A percentile compares a stretch with the other conserved stretches of the same genome.
phyloP scores from a whole-genome alignment of 805 yeast species.

The Spathaspora boniae region DNA sequence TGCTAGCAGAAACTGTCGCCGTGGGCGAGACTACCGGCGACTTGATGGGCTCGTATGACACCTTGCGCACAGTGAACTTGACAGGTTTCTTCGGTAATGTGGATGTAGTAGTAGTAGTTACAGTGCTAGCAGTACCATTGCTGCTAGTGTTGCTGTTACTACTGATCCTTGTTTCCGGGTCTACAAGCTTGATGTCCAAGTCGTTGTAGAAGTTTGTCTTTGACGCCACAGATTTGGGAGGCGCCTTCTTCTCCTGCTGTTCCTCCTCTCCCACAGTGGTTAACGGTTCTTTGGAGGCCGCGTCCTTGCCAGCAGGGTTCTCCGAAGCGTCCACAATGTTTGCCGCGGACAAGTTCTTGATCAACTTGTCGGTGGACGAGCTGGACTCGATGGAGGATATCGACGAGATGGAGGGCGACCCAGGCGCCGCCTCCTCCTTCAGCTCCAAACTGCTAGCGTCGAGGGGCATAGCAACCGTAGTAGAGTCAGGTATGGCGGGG shows the following conservation, averaged over 20 bases:
- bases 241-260: not conserved
- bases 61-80: slow-evolving; percentile 32
- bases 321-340: slow-evolving; percentile 4
- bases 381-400: slow-evolving; percentile 21
- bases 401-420: slow-evolving; percentile 18
- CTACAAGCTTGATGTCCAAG: no score
- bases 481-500: not conserved
- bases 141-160: not conserved
- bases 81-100: slow-evolving; percentile 21
- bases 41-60: slow-evolving; percentile 24
- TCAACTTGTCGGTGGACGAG: slow-evolving; percentile 22
- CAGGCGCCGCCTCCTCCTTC: not conserved
- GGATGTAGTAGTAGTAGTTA: not conserved
- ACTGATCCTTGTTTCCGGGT: not conserved
- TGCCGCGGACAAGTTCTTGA: slow-evolving; percentile 16
- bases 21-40: slow-evolving; percentile 10
- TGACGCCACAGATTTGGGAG: slow-evolving; percentile 8
- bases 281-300: not conserved
- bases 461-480: slow-evolving; percentile 2
- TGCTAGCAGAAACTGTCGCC: no score
- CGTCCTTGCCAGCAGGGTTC: not conserved
- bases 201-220: slow-evolving; percentile 9
- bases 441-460: not conserved
- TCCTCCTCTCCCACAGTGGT: no score
- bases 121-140: no score